These are phyloP conservation scores for Zymoseptoria pseudotritici DNA, from an alignment of 2,329 filamentous ascomycete species.

Conservation along the genomic window DNA sequence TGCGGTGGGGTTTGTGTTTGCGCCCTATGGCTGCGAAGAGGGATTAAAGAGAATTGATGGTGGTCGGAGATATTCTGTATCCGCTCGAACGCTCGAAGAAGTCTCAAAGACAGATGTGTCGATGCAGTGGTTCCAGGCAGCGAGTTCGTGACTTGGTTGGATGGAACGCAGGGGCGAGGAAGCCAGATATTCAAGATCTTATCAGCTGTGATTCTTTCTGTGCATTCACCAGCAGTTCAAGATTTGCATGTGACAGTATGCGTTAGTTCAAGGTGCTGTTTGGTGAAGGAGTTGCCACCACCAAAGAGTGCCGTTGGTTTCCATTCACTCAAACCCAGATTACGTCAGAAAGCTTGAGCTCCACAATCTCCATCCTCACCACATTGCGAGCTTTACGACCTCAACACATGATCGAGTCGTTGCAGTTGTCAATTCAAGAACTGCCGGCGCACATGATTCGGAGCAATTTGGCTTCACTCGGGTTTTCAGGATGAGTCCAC, in stretches of 20 bases:
- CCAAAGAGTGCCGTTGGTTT: background rate
- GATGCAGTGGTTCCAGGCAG: background rate
- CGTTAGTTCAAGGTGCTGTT: background rate
- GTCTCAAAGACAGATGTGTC: background rate
- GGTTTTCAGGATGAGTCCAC: background rate
- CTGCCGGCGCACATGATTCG: no score
- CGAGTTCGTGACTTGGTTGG: background rate
- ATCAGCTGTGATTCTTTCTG: background rate
- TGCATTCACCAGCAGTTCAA: background rate
- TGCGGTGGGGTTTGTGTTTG: constrained; percentile 40
- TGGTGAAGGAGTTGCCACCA: background rate
- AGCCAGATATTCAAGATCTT: no score
- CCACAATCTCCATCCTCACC: background rate
- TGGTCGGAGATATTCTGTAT: background rate
- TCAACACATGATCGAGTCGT: no score
- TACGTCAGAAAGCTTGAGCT: background rate
- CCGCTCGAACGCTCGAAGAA: background rate
- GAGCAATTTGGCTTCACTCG: no score
- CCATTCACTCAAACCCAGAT: background rate
- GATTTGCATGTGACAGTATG: background rate
- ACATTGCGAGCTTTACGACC: background rate
- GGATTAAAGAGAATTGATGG: constrained; percentile 7
- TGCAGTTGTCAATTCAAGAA: background rate
- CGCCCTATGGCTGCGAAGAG: constrained; percentile 43
- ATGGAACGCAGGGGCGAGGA: no score